These are phyloP conservation scores for Ormosia emarginata DNA, from an alignment of 306 rosid genomes.

Conservation along the genomic window DNA sequence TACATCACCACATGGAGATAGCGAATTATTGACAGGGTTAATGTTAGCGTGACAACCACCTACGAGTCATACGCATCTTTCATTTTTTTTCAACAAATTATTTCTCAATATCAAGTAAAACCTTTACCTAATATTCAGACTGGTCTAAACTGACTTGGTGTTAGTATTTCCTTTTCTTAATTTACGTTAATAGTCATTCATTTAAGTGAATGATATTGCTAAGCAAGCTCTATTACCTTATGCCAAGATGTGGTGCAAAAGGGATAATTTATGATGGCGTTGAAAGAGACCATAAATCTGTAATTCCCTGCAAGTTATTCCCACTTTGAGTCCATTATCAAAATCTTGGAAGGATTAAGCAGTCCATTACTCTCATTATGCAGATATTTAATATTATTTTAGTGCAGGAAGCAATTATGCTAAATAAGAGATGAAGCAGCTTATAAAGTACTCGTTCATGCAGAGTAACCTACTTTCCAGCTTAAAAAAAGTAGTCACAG, in stretches of 20 bases:
- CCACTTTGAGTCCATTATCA: background rate
- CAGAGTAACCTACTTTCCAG: too few species aligned
- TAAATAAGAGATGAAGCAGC: too few species aligned
- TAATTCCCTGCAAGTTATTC: background rate
- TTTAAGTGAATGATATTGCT: background rate
- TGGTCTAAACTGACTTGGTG: background rate
- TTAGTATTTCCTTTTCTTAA: background rate
- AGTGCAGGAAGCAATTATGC: too few species aligned
- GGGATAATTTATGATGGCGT: background rate
- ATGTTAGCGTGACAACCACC: background rate
- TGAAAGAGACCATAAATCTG: background rate
- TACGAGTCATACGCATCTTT: background rate
- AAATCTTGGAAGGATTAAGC: background rate
- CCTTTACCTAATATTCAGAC: slow-evolving; percentile 24
- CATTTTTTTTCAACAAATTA: background rate
- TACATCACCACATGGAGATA: background rate
- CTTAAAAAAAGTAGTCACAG: too few species aligned
- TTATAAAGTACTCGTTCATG: too few species aligned
- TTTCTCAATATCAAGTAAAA: background rate
- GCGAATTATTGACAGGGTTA: background rate
- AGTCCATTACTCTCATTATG: too few species aligned
- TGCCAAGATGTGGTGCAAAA: background rate
- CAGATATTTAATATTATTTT: too few species aligned
- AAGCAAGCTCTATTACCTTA: background rate
- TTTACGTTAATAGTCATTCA: background rate